phyloP scores from a whole-genome alignment of 139 green algal genomes.

The Tetradesmus obliquus region DNA sequence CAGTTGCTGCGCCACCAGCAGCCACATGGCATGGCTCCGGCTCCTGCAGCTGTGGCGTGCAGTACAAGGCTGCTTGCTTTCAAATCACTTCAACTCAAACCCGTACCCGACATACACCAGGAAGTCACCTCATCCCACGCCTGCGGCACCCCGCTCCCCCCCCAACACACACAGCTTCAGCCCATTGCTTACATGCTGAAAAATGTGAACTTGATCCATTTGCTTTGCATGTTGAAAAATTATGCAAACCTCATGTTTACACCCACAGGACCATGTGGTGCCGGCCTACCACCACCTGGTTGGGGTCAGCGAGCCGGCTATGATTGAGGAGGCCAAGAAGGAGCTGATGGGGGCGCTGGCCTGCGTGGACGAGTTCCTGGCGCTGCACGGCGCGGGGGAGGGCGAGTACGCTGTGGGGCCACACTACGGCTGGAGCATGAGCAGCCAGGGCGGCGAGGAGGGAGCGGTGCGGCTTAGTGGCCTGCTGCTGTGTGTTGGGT shows the following conservation, averaged over 20 bases:
- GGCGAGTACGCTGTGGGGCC: constrained; percentile 35
- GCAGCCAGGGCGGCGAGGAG: neutral
- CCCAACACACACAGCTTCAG: neutral
- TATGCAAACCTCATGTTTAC: neutral
- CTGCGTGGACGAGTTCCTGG: constrained; percentile 41
- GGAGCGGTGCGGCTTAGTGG: neutral
- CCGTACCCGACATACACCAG: too few relatives aligned
- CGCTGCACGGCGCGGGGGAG: constrained; percentile 31
- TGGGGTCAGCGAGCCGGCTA: neutral
- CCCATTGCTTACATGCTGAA: neutral
- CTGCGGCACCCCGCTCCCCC: too few relatives aligned
- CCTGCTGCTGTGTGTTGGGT: neutral
- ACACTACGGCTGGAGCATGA: constrained; percentile 43
- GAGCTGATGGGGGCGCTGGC: constrained; percentile 27
- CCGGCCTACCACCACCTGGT: constrained; percentile 38
- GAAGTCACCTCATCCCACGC: too few relatives aligned
- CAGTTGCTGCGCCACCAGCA: too few relatives aligned
- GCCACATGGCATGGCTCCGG: too few relatives aligned
- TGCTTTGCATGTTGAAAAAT: too few relatives aligned
- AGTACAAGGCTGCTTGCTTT: too few relatives aligned
- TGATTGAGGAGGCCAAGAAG: neutral
- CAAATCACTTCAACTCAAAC: too few relatives aligned
- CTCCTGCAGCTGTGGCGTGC: too few relatives aligned
- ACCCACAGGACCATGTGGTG: constrained; percentile 28
- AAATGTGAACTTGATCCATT: too few relatives aligned